These are phyloP conservation scores for Gigaspora rosea DNA, from an alignment of 192 early-diverging fungal genomes.

Conservation along the genomic window DNA sequence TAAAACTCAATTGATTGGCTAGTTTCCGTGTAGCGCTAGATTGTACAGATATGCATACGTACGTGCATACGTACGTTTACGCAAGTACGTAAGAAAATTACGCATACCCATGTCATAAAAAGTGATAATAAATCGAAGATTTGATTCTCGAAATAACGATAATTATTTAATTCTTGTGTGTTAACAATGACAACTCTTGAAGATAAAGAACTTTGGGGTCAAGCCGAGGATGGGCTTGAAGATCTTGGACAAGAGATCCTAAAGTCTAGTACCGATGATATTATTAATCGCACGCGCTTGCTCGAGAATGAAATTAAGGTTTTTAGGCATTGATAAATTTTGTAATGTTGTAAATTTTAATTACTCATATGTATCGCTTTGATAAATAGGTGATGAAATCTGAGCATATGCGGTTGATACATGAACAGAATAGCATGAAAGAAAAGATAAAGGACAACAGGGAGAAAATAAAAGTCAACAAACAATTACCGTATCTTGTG, in stretches of 20 bases:
- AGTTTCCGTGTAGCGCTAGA: too few species aligned
- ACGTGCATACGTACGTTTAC: too few species aligned
- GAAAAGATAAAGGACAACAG: constrained; percentile 96
- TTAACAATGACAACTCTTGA: constrained; percentile 70
- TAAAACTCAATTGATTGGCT: too few species aligned
- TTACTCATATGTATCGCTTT: neutral
- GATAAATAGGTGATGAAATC: constrained; percentile 79
- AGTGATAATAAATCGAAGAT: too few species aligned
- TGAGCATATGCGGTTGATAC: constrained; percentile 83
- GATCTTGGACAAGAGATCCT: constrained; percentile 91
- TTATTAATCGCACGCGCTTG: constrained; percentile 85
- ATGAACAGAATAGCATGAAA: constrained; percentile 87
- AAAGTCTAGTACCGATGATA: constrained; percentile 85
- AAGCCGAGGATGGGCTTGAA: constrained; percentile 50
- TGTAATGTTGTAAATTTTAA: neutral
- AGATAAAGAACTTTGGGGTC: constrained; percentile 68
- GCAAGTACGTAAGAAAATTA: too few species aligned
- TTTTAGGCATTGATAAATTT: constrained; percentile 8
- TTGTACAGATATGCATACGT: too few species aligned
- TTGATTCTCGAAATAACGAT: too few species aligned
- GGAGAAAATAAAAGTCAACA: constrained; percentile 98
- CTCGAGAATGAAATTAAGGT: constrained; percentile 98
- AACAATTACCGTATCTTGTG: constrained; percentile 95
- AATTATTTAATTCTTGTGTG: neutral
- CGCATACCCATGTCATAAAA: too few species aligned